Base-by-base conservation (phyloP, 2,329 filamentous ascomycete species). In the Diaporthe humulicola region DNA sequence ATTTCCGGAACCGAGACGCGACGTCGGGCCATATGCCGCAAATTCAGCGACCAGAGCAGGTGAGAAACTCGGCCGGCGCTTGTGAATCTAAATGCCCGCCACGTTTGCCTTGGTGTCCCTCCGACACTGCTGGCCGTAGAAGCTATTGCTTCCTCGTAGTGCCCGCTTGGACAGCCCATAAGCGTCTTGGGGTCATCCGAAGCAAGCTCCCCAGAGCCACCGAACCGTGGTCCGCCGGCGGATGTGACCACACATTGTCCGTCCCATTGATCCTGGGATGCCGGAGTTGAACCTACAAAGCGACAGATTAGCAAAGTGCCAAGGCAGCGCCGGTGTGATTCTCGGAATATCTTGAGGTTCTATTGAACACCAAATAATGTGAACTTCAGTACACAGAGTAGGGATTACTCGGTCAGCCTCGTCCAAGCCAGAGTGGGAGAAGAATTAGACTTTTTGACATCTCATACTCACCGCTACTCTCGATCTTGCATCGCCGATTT, bases 401-500 rank as follows among this genome's bases (percentile, higher is more conserved):
- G n/a, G 30, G 3, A 3, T 9, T 19, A 22, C 45, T 19, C 45
- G 12, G 30, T 50, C 45, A 52, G 64, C 64, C 22, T 67, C 45
- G 17, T 50, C 42, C 2, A 33, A 30, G 5, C 10, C 25, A 17
- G 10, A 14, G 42, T 15, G 1, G 6, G n/a, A 61, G 15, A 14
- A 45, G 28, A 28, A 52, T 67, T 67, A 67, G 33, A 54, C 64
- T 67, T 67, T 52, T 52, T 15, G 45, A 67, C 61, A 28, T 38
- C 30, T 25, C n/a, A 67, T 45, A 67, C 64, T 38, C 64, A 67
- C 64, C 64, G 64, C 64, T 67, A 52, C 45, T 67, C 64, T 38
- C 25, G 64, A 67, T 67, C 64, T 67, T n/a, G 64, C 45, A 67
- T 67, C 64, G 64, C 64, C 64, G 64, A 67, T 67, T 67, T 52